Conservation (phyloP, 1,139 yeast genomes). For the Kodamaea fungicola region DNA sequence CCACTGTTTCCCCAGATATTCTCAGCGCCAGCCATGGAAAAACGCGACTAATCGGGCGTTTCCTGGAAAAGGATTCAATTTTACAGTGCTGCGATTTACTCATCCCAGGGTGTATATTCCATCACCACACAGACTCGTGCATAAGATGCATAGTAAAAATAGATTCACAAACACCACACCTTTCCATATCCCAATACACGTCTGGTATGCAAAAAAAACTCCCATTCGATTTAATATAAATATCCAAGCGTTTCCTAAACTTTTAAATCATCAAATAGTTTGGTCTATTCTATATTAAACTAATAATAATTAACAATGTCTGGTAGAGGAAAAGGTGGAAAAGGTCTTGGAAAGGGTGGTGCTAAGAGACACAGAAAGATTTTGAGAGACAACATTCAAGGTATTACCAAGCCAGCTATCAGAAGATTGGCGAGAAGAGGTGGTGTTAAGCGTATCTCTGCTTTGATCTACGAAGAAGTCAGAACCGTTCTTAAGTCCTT, state of each 20-base stretch:
- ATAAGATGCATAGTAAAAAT: background rate
- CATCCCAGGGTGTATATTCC: conserved; percentile 5
- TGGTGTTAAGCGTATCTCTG: conserved; percentile 99
- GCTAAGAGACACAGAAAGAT: conserved; percentile 99
- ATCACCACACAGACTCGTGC: background rate
- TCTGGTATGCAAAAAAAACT: too few relatives aligned
- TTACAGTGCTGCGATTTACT: conserved; percentile 3
- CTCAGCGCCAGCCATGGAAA: background rate
- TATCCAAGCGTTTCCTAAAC: background rate
- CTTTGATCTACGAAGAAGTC: conserved; percentile 97
- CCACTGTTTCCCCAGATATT: background rate
- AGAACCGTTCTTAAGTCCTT: conserved; percentile 95
- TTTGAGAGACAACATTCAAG: conserved; percentile 98
- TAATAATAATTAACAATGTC: conserved; percentile 55
- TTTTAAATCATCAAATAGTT: background rate
- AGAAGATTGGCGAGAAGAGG: conserved; percentile 99
- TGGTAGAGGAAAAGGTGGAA: conserved; percentile 99
- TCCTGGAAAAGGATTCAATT: conserved; percentile 4
- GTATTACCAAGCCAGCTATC: conserved; percentile 99
- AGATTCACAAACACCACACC: conserved; percentile 2
- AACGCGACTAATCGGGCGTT: background rate
- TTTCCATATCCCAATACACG: too few relatives aligned
- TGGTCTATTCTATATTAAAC: background rate
- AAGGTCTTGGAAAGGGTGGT: conserved; percentile 99
- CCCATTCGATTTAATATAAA: background rate